A percentile compares a stretch with the other conserved stretches of the same genome.
Evolutionary conservation across 2,329 filamentous ascomycete genomes (phyloP).

Genomic region (Aureobasidium sp.): DNA sequence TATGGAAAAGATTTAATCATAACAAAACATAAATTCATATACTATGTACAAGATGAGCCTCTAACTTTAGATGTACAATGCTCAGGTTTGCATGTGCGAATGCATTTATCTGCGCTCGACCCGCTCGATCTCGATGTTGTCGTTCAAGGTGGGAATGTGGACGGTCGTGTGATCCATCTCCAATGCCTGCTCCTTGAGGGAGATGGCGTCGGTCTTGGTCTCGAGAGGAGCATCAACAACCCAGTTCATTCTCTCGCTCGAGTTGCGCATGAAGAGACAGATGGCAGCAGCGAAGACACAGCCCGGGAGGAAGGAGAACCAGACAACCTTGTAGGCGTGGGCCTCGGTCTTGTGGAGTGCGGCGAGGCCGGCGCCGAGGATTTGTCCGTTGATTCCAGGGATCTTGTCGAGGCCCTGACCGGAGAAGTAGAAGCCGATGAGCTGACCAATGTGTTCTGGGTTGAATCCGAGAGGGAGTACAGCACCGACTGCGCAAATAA

Average conservation of each 20-base stretch:
- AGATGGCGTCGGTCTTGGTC: not conserved
- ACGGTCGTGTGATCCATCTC: not conserved
- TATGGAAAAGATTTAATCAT: not conserved
- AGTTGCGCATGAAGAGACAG: not conserved
- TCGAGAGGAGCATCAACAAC: not conserved
- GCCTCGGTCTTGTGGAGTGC: not conserved
- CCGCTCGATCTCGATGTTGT: not conserved
- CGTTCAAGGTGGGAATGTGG: not conserved
- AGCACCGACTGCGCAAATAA: not conserved
- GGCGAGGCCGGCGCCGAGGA: not conserved
- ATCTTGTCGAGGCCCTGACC: constrained; percentile 1
- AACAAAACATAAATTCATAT: not conserved
- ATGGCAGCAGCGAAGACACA: not conserved
- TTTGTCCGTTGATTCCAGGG: not conserved
- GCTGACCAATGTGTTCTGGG: not conserved
- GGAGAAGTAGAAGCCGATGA: constrained; percentile 8
- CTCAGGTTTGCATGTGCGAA: too few species aligned
- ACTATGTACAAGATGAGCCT: not conserved
- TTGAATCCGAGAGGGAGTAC: constrained; percentile 1
- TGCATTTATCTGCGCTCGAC: not conserved
- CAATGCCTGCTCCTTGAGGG: not conserved
- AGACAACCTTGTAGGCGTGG: not conserved
- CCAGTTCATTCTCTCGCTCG: constrained; percentile 7
- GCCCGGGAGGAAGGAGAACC: not conserved
- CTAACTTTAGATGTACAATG: too few species aligned